Evolutionary conservation across 2,329 filamentous ascomycete species (phyloP).

Genomic region (Neofusicoccum laricinum): DNA sequence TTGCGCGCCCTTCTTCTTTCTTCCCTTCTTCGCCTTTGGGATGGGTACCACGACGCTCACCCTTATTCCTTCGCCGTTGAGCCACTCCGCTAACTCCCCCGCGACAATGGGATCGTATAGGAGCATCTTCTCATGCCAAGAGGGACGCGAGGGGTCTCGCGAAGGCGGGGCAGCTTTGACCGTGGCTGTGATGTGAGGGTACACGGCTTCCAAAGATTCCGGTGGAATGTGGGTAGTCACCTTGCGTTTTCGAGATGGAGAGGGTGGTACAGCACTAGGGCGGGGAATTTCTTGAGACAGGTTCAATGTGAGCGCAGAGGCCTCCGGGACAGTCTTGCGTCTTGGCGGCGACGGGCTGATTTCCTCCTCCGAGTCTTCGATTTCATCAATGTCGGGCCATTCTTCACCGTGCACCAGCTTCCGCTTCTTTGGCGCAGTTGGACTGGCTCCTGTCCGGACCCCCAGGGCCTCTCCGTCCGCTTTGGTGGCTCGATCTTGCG

Average conservation of each 20-base stretch:
- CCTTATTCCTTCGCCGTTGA: conserved; percentile 54
- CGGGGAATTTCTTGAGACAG: background rate
- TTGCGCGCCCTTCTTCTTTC: background rate
- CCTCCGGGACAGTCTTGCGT: conserved; percentile 13
- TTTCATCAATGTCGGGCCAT: conserved; percentile 37
- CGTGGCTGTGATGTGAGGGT: conserved; percentile 46
- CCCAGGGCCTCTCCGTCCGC: background rate
- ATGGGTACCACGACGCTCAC: conserved; percentile 54
- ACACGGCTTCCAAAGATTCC: conserved; percentile 29
- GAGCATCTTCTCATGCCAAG: conserved; percentile 90
- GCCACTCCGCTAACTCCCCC: conserved; percentile 79
- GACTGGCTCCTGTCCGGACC: too few species aligned
- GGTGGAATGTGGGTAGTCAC: background rate
- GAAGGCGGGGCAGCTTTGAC: conserved; percentile 45
- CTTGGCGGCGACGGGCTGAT: conserved; percentile 36
- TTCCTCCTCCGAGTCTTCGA: conserved; percentile 36
- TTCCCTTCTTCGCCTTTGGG: background rate
- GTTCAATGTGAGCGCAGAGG: conserved; percentile 20
- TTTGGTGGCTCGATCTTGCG: background rate
- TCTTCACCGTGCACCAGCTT: background rate
- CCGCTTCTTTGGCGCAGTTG: background rate
- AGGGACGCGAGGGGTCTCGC: conserved; percentile 45
- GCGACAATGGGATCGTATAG: conserved; percentile 88
- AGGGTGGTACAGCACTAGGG: background rate
- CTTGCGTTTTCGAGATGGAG: background rate